Base-by-base conservation (phyloP, 257 asterid genomes). In the Galeopsis tetrahit region DNA sequence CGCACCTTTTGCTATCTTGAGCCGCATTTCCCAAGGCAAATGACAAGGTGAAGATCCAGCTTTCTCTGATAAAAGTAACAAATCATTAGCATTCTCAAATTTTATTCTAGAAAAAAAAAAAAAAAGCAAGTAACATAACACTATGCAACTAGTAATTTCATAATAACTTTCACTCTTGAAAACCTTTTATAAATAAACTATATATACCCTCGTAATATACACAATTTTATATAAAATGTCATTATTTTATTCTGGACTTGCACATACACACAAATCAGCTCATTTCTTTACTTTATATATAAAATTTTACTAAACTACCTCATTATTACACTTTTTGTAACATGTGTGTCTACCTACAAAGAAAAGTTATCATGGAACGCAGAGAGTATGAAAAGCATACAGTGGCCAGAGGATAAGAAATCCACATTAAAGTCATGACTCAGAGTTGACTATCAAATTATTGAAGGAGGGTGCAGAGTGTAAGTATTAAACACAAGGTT, bases 1-100 rank as follows among this genome's bases (percentile, higher is more conserved):
- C 82, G 91, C 96, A 2, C 99, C 98, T 78, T 79, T 89, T 0
- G 96, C 97, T 73, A 91, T 85, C 83, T 86, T 89, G 68, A 94
- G 88, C 88, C 99, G 87, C 69, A 74, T 42, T 70, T 85, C 95
- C 97, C 97, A 94, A 0, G 96, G 96, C 17, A 94, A 49, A 36
- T 77, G 97, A 73, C 93, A 82, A 9, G 97, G 96, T 2, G 97
- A 85, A n/a, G 93, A 85, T 32, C 97, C 95, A 0, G 90, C 76
- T 86, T 89, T 94, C 70, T 91, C 99, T 91, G 77, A 60, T 49
- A 14, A 74, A 69, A 73, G 4, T 1, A n/a, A 62, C 28, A 28
- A 42, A 53, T 53, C 68, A 71, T 79, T 78, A 79, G 77, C 81
- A 76, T 10, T 48, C 53, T 40, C 8, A 40, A 38, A 40, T 7